These are phyloP conservation scores for Diaporthe longicolla DNA, from an alignment of 2,329 filamentous ascomycete species.

Conservation along the genomic window DNA sequence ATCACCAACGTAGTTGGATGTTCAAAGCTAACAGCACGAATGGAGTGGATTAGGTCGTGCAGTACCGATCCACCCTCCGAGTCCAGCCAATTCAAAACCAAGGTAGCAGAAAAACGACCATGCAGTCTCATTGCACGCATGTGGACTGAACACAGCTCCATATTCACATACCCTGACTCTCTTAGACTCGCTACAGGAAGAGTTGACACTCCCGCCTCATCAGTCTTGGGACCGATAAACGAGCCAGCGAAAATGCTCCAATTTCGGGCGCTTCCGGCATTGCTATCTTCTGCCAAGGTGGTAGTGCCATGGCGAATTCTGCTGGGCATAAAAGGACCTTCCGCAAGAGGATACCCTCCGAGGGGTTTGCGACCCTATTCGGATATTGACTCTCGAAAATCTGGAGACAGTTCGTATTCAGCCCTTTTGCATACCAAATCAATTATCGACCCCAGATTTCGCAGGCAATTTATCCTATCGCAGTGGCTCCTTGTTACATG, in stretches of 20 bases:
- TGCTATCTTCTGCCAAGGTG: constrained; percentile 12
- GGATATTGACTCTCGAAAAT: not conserved
- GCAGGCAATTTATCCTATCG: not conserved
- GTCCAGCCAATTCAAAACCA: too few relatives aligned
- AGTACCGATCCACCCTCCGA: too few relatives aligned
- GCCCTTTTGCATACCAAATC: not conserved
- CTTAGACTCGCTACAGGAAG: too few relatives aligned
- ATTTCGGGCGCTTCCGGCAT: not conserved
- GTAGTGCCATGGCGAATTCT: not conserved
- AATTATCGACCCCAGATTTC: not conserved
- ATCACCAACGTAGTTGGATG: too few relatives aligned
- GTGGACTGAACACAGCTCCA: too few relatives aligned
- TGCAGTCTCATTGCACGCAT: too few relatives aligned
- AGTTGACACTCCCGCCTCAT: too few relatives aligned
- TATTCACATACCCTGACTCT: too few relatives aligned
- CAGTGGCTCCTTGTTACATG: not conserved
- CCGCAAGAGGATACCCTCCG: constrained; percentile 7
- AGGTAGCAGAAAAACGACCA: too few relatives aligned
- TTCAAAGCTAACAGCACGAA: too few relatives aligned
- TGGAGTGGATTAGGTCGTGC: too few relatives aligned
- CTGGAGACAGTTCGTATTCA: constrained; percentile 18
- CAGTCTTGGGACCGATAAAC: too few relatives aligned
- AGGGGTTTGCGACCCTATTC: constrained; percentile 2
- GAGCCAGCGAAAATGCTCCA: not conserved
- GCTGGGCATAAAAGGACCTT: constrained; percentile 17